phyloP scores from a whole-genome alignment of 495 filamentous ascomycete species.

The Wilcoxina mikolae region DNA sequence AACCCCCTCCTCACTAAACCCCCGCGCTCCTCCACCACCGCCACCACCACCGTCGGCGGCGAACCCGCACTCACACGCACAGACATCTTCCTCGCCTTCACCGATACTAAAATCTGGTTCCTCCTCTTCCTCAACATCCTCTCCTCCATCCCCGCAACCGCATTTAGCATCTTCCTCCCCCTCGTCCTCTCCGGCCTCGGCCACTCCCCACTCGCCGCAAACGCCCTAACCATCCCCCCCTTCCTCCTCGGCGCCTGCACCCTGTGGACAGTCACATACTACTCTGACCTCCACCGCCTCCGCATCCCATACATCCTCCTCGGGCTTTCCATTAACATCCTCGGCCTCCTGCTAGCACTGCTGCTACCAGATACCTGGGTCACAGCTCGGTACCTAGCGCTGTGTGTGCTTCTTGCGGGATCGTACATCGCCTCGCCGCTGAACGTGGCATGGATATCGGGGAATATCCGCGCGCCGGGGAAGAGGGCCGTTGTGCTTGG shows the following conservation, averaged over 20 bases:
- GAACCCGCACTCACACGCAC: slow-evolving; percentile 31
- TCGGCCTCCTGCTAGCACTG: slow-evolving; percentile 33
- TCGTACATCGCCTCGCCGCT: slow-evolving; percentile 41
- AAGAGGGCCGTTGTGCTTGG: slow-evolving; percentile 42
- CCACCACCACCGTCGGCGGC: slow-evolving; percentile 31
- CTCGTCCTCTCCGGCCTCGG: slow-evolving; percentile 36
- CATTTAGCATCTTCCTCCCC: slow-evolving; percentile 44
- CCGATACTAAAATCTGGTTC: slow-evolving; percentile 40
- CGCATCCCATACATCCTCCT: slow-evolving; percentile 39
- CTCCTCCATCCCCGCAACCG: slow-evolving; percentile 38
- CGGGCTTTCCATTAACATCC: slow-evolving; percentile 34
- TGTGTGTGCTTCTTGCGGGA: slow-evolving; percentile 42
- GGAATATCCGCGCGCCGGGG: slow-evolving; percentile 39
- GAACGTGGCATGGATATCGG: slow-evolving; percentile 43
- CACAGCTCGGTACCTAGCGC: slow-evolving; percentile 33
- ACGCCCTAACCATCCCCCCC: slow-evolving; percentile 44
- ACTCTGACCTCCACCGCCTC: slow-evolving; percentile 33
- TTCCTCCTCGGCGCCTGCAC: slow-evolving; percentile 38
- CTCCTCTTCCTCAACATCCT: slow-evolving; percentile 40
- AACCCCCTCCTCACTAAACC: slow-evolving; percentile 34
- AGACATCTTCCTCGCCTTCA: slow-evolving; percentile 37
- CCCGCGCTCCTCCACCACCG: slow-evolving; percentile 37
- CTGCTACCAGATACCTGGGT: slow-evolving; percentile 28
- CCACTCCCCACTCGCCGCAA: slow-evolving; percentile 34
- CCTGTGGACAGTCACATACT: slow-evolving; percentile 36